Conservation (phyloP, 371 early-diverging fungal species). For the Syncephalis fuscata region DNA sequence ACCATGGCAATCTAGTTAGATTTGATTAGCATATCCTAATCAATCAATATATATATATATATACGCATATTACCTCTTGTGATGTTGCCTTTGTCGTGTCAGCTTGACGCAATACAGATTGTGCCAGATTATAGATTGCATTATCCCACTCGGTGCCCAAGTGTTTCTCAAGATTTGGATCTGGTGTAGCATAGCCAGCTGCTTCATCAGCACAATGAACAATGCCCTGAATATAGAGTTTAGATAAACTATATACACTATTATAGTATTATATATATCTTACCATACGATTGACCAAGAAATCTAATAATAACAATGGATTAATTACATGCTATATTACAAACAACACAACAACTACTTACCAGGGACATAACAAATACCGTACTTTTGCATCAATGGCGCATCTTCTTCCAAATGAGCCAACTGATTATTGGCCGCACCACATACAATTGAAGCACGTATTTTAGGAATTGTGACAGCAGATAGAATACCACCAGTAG, state of each 20-base stretch:
- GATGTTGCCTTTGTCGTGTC: conserved; percentile 6
- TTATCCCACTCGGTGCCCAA: conserved; percentile 17
- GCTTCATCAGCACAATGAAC: conserved; percentile 21
- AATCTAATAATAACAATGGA: conserved; percentile 6
- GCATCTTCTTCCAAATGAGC: conserved; percentile 4
- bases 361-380: conserved; percentile 15
- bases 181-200: conserved; percentile 12
- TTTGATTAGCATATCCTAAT: conserved; percentile 1
- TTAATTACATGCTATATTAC: background rate
- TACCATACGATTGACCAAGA: conserved; percentile 17
- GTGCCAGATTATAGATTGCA: conserved; percentile 7
- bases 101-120: conserved; percentile 8
- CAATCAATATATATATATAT: background rate
- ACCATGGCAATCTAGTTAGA: conserved; percentile 11
- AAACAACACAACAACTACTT: background rate
- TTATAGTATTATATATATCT: background rate
- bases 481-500: conserved; percentile 18
- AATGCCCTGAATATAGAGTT: conserved; percentile 10
- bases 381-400: background rate
- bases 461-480: conserved; percentile 14
- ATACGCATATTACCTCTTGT: too few species aligned
- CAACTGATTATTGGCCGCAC: conserved; percentile 23
- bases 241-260: background rate
- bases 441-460: conserved; percentile 17
- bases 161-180: conserved; percentile 16